These are phyloP conservation scores for Cylindrotheca closterium DNA, from an alignment of 108 stramenopile species.

Conservation along the genomic window DNA sequence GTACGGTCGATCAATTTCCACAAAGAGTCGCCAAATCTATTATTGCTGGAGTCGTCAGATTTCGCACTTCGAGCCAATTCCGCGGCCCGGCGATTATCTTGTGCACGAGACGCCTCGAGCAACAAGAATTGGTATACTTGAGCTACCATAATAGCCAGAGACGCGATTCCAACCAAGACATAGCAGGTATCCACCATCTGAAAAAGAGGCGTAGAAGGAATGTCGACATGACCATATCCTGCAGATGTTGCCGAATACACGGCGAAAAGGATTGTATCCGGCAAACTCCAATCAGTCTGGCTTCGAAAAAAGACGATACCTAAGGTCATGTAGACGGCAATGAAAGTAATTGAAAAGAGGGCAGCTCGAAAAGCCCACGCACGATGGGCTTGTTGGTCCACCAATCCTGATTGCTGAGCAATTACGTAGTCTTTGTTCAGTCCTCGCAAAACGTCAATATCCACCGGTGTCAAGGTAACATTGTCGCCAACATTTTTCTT, in stretches of 20 bases:
- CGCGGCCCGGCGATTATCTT: slow-evolving; percentile 1
- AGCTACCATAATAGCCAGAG: slow-evolving; percentile 14
- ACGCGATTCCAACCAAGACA: slow-evolving; percentile 14
- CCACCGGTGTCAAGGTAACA: slow-evolving; percentile 4
- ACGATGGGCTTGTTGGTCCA: slow-evolving; percentile 1
- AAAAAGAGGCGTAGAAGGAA: slow-evolving; percentile 5
- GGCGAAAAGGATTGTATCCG: slow-evolving; percentile 18
- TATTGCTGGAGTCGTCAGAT: not conserved
- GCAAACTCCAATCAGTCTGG: slow-evolving; percentile 2
- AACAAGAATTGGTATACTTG: slow-evolving; percentile 12
- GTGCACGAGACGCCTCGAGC: slow-evolving; percentile 7
- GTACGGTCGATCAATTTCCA: slow-evolving; percentile 8
- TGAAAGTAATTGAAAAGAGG: slow-evolving; percentile 1
- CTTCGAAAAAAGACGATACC: not conserved
- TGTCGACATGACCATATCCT: slow-evolving; percentile 17
- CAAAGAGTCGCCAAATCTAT: slow-evolving; percentile 1
- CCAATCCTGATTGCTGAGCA: not conserved
- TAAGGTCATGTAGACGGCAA: not conserved
- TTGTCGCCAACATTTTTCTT: slow-evolving; percentile 1
- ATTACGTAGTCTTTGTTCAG: slow-evolving; percentile 1
- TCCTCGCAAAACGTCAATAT: slow-evolving; percentile 7
- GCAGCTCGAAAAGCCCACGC: slow-evolving; percentile 7
- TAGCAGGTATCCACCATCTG: slow-evolving; percentile 6
- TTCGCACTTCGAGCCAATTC: slow-evolving; percentile 2
- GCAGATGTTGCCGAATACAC: slow-evolving; percentile 15